These are phyloP conservation scores for Hansenula lynferdii DNA, from an alignment of 1,139 yeast genomes.

Conservation along the genomic window DNA sequence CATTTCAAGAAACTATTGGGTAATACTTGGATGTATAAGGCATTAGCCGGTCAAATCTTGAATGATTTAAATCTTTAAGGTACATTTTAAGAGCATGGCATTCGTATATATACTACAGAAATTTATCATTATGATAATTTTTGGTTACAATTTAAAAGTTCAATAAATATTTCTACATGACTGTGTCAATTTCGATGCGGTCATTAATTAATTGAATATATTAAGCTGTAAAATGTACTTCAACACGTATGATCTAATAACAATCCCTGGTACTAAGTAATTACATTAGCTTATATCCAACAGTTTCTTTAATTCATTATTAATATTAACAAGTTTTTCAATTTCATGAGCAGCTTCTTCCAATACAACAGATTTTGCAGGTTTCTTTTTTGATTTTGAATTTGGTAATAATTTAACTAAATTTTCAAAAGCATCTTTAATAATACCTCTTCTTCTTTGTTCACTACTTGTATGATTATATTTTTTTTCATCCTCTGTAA, in stretches of 20 bases:
- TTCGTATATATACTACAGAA: no score
- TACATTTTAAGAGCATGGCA: no score
- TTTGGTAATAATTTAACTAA: conserved; percentile 26
- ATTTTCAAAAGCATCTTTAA: conserved; percentile 59
- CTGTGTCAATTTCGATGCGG: no score
- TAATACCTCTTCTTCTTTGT: conserved; percentile 66
- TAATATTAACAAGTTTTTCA: conserved; percentile 22
- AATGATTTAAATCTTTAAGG: conserved; percentile 68
- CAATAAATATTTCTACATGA: no score
- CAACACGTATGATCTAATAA: no score
- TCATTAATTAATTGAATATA: no score
- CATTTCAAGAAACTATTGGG: conserved; percentile 93
- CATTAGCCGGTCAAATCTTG: conserved; percentile 84
- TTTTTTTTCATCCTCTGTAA: conserved; percentile 65
- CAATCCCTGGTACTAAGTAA: no score
- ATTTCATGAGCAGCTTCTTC: conserved; percentile 29
- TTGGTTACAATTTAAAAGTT: no score
- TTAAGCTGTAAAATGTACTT: no score
- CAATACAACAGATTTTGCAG: conserved; percentile 27
- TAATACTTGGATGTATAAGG: conserved; percentile 93
- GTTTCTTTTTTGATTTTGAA: conserved; percentile 21
- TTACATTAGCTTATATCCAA: background rate
- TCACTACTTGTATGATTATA: conserved; percentile 71
- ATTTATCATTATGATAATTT: no score
- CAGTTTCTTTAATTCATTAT: conserved; percentile 23